These are phyloP conservation scores for Arthrinium puccinioides DNA, from an alignment of 2,329 filamentous ascomycete genomes.

Conservation along the genomic window DNA sequence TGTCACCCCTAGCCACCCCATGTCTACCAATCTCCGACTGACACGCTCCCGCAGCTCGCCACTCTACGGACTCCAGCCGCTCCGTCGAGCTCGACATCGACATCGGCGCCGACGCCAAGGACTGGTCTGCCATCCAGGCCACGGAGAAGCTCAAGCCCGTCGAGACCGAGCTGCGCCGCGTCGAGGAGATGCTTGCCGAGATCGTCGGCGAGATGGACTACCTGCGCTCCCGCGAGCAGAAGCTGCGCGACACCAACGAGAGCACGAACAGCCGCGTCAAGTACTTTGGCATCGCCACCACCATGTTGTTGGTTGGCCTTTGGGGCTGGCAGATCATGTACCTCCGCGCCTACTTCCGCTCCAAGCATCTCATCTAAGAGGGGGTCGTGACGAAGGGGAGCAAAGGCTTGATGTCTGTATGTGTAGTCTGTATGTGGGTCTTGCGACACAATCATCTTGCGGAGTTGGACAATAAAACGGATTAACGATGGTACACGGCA, in stretches of 20 bases:
- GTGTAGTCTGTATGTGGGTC: slow-evolving; percentile 21
- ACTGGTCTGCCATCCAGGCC: slow-evolving; percentile 94
- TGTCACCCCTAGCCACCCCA: slow-evolving; percentile 32
- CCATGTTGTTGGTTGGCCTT: slow-evolving; percentile 79
- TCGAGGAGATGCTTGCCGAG: slow-evolving; percentile 85
- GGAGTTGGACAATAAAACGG: slow-evolving; percentile 15
- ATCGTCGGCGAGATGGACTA: slow-evolving; percentile 96
- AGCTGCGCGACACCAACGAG: slow-evolving; percentile 96
- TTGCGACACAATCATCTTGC: slow-evolving; percentile 10
- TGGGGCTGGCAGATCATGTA: slow-evolving; percentile 98
- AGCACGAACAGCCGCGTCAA: slow-evolving; percentile 98
- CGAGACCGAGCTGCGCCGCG: slow-evolving; percentile 85
- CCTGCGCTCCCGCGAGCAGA: slow-evolving; percentile 82
- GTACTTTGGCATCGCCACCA: slow-evolving; percentile 94
- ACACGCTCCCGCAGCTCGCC: not conserved
- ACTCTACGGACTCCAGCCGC: slow-evolving; percentile 45
- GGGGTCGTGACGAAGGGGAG: not conserved
- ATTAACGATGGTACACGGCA: slow-evolving; percentile 10
- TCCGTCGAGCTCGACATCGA: slow-evolving; percentile 89
- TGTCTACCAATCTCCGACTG: not conserved
- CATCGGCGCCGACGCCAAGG: slow-evolving; percentile 93
- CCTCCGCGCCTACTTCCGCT: slow-evolving; percentile 93
- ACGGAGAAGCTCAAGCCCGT: slow-evolving; percentile 97
- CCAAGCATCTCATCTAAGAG: slow-evolving; percentile 25
- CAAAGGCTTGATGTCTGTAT: slow-evolving; percentile 13